Base-by-base conservation (phyloP, 177 flowering plant species). In the Telopea speciosissima region DNA sequence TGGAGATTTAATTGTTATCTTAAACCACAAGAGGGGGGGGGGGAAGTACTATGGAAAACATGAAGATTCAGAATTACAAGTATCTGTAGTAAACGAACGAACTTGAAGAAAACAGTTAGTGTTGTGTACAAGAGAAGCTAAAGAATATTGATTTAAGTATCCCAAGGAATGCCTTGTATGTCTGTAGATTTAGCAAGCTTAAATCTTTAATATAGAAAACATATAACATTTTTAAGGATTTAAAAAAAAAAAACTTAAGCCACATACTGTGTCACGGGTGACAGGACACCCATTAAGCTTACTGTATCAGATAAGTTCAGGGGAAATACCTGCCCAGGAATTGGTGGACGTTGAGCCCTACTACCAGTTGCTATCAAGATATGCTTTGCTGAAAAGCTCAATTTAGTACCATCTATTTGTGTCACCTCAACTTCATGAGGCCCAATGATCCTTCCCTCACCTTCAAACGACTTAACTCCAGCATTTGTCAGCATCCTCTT, bases 331-430 rank as follows among this genome's bases (percentile, higher is more conserved):
- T 91, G 80, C 56, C 99, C 99, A 69, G 94, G 90, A 79, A 96
- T 93, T 68, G 70, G 11, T 25, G 88, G 85, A 66, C 87, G 85
- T 4, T 85, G 90, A 70, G 99, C 99, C 76, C 97, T 75, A 72
- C 99, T 86, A 25, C 99, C 99, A 72, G 99, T 96, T 74, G 98
- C 93, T 75, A 96, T 87, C 83, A 96, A 65, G 72, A 96, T 91
- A 80, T 96, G 89, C 80, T 89, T 96, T 65, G 96, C 94, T 54
- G 98, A 79, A 77, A 82, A 95, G 59, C 68, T 70, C 68, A 87
- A 79, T 72, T 89, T 93, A 28, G 97, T 90, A 14, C 97, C 99
- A 82, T 96, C 97, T 36, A 85, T 69, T 75, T 91, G 96, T 68
- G 81, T 90, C 77, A 96, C 86, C 84, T 91, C 96, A 80, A 96